Conservation (phyloP, 1,139 yeast genomes). For the Scheffersomyces quercinus region DNA sequence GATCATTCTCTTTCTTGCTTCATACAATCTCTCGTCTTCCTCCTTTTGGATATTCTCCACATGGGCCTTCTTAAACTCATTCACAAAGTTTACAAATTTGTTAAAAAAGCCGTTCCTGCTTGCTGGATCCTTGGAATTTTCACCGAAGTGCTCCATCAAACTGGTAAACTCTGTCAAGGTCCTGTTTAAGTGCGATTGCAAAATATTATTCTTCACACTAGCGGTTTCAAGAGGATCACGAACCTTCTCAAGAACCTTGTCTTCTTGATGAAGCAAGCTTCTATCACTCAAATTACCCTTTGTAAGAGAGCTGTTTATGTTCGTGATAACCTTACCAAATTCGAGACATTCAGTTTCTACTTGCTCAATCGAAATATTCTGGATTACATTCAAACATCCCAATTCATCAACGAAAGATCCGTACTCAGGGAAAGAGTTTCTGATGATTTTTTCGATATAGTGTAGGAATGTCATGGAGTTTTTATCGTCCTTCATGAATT, state of each 20-base stretch:
- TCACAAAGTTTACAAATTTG: slow-evolving; percentile 39
- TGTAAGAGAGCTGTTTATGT: slow-evolving; percentile 56
- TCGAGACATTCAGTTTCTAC: slow-evolving; percentile 70
- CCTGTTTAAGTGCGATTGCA: slow-evolving; percentile 56
- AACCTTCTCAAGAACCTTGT: slow-evolving; percentile 53
- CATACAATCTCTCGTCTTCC: slow-evolving; percentile 45
- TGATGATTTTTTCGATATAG: slow-evolving; percentile 77
- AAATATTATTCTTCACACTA: slow-evolving; percentile 53
- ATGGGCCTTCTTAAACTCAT: slow-evolving; percentile 46
- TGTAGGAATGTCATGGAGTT: slow-evolving; percentile 83
- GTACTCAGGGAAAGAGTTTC: slow-evolving; percentile 76
- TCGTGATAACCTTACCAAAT: slow-evolving; percentile 53
- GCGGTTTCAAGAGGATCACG: slow-evolving; percentile 62
- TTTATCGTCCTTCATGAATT: slow-evolving; percentile 80
- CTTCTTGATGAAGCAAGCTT: slow-evolving; percentile 72
- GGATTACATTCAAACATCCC: slow-evolving; percentile 56
- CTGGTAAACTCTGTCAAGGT: slow-evolving; percentile 57
- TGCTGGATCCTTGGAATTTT: slow-evolving; percentile 59
- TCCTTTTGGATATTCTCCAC: slow-evolving; percentile 49
- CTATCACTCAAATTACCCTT: slow-evolving; percentile 77
- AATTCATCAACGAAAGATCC: slow-evolving; percentile 79
- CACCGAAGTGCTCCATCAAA: slow-evolving; percentile 83
- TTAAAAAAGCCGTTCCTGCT: slow-evolving; percentile 39
- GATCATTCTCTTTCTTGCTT: slow-evolving; percentile 35
- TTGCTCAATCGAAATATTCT: slow-evolving; percentile 76